Percentiles rank a stretch among this genome's conserved stretches.
phyloP scores from a whole-genome alignment of 129 eudicot genomes.

The Saposhnikovia divaricata region DNA sequence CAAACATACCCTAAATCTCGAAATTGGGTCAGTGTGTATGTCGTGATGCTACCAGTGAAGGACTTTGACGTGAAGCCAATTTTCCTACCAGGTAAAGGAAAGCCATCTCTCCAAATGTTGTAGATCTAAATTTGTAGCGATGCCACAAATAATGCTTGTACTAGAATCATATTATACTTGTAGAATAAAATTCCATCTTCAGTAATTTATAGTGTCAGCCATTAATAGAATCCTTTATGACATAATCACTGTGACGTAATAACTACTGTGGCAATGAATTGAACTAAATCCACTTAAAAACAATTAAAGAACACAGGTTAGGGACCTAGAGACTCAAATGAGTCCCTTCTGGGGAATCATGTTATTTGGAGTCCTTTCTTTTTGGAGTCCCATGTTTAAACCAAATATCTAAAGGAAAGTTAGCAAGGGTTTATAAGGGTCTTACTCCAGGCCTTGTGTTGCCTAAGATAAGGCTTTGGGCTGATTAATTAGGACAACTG shows the following conservation, averaged over 20 bases:
- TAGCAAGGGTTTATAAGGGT: too few relatives aligned
- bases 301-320: too few relatives aligned
- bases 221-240: background rate
- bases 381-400: too few relatives aligned
- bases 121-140: background rate
- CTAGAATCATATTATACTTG: background rate
- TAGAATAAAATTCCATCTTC: background rate
- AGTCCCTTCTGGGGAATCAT: too few relatives aligned
- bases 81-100: background rate
- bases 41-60: background rate
- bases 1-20: too few relatives aligned
- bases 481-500: too few relatives aligned
- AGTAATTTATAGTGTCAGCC: background rate
- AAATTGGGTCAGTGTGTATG: background rate
- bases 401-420: too few relatives aligned
- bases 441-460: too few relatives aligned
- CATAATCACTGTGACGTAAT: background rate
- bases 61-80: background rate
- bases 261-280: background rate
- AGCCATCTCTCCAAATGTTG: background rate
- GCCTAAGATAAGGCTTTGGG: too few relatives aligned
- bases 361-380: too few relatives aligned
- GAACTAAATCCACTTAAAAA: too few relatives aligned
- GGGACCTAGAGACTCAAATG: too few relatives aligned
- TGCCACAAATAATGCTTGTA: background rate